Base-by-base conservation (phyloP, 306 rosid species). In the Vicia sativa region DNA sequence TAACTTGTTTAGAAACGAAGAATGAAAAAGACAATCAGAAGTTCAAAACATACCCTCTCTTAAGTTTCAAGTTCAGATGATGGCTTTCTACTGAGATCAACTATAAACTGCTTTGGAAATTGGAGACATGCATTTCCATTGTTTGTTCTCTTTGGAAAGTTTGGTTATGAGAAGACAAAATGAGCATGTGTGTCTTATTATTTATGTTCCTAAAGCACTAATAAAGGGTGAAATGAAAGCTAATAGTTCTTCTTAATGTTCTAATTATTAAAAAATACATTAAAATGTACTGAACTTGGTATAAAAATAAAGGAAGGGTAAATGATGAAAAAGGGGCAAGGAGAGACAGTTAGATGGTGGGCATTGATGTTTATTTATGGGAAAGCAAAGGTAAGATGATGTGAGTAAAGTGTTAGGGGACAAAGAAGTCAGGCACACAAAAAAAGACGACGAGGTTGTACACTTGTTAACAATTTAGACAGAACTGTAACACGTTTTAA, bases 321-420 rank as follows among this genome's bases (percentile, higher is more conserved):
- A 80, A 67, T 42, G 71, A 55, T 11, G 62, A 39, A 41, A 61
- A 67, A 54, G 76, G 60, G 41, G 64, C 65, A 50, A 46, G 25
- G 25, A 41, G 62, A 55, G 54, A 75, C 45, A 68, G 50, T 55
- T 76, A 71, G 83, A 68, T 58, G 74, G 76, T 73, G 84, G 77
- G 83, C 56, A 74, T 65, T 65, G 82, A 78, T 78, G 87, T 71
- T 77, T 80, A 83, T 80, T 83, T 75, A 80, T 83, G 88, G 82
- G 70, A 80, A 86, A 83, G 79, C 82, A 62, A 75, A 83, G 79
- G 77, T 73, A 39, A 63, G 84, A 74, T 55, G 70, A 74, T 60
- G 73, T 50, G 74, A 65, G 81, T 69, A 73, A 76, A 60, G 77
- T 29, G 81, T 35, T 52, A 49, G 72, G 76, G 28, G 82, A 62